A percentile compares a stretch with the other conserved stretches of the same genome.
Conservation (phyloP, 805 yeast species). For the Nakazawaea ambrosiae region DNA sequence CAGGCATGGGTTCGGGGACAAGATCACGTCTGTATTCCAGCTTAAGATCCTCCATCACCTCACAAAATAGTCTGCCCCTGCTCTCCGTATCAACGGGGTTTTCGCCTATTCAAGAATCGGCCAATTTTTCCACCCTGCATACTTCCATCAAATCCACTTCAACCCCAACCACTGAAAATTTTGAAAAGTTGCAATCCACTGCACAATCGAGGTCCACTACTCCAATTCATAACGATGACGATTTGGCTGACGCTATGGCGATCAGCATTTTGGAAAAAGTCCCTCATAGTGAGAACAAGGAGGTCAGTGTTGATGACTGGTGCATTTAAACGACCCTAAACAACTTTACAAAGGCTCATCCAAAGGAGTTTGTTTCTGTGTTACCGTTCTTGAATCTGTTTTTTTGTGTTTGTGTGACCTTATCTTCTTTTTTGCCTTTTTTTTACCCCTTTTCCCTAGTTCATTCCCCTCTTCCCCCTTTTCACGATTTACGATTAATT, state of each 20-base stretch:
- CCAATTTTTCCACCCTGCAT: neutral
- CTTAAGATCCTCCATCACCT: conserved; percentile 2
- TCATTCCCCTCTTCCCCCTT: no score
- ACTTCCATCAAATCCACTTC: neutral
- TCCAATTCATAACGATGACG: conserved; percentile 10
- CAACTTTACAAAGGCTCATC: no score
- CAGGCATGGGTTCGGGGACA: neutral
- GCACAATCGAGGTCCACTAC: neutral
- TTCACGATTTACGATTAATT: no score
- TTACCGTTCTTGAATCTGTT: no score
- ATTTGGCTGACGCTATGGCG: conserved; percentile 15
- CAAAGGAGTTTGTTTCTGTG: no score
- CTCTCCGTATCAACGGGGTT: neutral
- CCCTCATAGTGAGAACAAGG: conserved; percentile 5
- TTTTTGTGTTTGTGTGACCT: no score
- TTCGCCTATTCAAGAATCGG: neutral
- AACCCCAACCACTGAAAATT: neutral
- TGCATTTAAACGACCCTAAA: conserved; percentile 4
- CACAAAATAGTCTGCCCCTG: conserved; percentile 1
- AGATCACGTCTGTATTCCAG: neutral
- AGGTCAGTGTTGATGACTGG: conserved; percentile 9
- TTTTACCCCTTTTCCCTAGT: no score
- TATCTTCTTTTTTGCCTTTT: no score
- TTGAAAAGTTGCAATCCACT: neutral
- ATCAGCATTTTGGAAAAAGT: conserved; percentile 13